Evolutionary conservation across 305 asterid genomes (phyloP).

Genomic region (Plantago coronopus): DNA sequence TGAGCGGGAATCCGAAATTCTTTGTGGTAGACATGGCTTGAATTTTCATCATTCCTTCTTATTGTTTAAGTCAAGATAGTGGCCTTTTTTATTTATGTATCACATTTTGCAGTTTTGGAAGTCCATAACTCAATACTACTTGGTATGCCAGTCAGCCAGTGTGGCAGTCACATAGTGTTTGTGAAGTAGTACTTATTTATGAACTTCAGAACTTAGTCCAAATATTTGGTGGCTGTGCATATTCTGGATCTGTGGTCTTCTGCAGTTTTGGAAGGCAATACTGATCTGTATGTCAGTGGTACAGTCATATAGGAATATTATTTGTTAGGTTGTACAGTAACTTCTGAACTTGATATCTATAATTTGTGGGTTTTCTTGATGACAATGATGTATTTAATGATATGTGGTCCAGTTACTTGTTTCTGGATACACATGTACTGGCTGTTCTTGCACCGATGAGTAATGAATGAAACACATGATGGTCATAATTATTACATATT

Average conservation of each 20-base stretch:
- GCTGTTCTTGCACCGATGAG: neutral
- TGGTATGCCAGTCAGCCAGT: conserved; percentile 5
- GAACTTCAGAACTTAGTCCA: too few relatives aligned
- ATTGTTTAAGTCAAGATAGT: conserved; percentile 12
- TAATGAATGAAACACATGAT: neutral
- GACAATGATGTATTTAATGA: neutral
- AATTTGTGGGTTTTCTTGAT: too few relatives aligned
- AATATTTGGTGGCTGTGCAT: too few relatives aligned
- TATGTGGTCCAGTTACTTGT: neutral
- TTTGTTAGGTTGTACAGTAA: too few relatives aligned
- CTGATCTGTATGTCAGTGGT: too few relatives aligned
- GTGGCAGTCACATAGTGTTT: neutral
- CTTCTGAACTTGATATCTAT: too few relatives aligned
- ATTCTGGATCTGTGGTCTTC: neutral
- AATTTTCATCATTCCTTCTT: conserved; percentile 1
- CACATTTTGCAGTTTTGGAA: conserved; percentile 4
- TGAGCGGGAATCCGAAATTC: too few relatives aligned
- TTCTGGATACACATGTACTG: neutral
- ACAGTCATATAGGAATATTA: too few relatives aligned
- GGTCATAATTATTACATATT: neutral
- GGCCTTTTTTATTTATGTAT: neutral
- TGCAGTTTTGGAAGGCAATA: neutral
- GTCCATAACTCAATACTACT: conserved; percentile 10
- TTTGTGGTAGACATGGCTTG: too few relatives aligned
- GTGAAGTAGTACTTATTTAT: too few relatives aligned